Conservation (phyloP, 2,329 filamentous ascomycete species). For the Bisporella sp. region DNA sequence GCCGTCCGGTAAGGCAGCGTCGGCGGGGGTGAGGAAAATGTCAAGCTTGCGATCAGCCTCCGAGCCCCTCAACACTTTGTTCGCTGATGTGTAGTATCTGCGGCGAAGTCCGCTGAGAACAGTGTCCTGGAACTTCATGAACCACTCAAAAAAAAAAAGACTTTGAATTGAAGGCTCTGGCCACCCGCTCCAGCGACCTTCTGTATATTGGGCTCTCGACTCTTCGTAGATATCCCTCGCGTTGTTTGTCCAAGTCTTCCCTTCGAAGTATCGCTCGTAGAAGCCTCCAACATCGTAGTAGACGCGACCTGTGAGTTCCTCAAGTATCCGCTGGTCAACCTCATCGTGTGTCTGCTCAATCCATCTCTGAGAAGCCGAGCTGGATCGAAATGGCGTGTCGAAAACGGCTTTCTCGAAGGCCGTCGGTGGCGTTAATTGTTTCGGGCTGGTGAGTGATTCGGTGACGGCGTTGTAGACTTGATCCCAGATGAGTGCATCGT, state of each 20-base stretch:
- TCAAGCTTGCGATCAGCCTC: constrained; percentile 21
- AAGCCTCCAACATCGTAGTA: constrained; percentile 20
- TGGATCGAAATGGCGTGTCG: constrained; percentile 7
- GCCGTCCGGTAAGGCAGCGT: constrained; percentile 11
- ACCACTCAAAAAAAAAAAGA: constrained; percentile 18
- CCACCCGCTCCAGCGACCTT: constrained; percentile 16
- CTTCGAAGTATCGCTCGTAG: constrained; percentile 16
- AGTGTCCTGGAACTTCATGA: constrained; percentile 19
- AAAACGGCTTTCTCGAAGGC: constrained; percentile 6
- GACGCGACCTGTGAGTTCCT: constrained; percentile 19
- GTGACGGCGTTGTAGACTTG: not conserved
- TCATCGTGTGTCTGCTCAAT: constrained; percentile 20
- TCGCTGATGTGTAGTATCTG: constrained; percentile 20
- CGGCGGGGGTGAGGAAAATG: constrained; percentile 17
- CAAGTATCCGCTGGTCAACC: constrained; percentile 20
- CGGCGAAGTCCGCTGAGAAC: constrained; percentile 16
- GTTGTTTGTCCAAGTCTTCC: constrained; percentile 16
- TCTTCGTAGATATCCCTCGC: constrained; percentile 18
- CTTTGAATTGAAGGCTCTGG: constrained; percentile 17
- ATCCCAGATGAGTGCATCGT: not conserved
- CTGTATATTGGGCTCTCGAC: constrained; percentile 16
- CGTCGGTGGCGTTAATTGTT: constrained; percentile 1
- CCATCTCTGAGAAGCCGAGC: constrained; percentile 18
- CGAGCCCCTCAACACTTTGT: constrained; percentile 19
- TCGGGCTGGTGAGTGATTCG: not conserved